phyloP scores from a whole-genome alignment of 139 green algal genomes.

The Picochlorum sp. region DNA sequence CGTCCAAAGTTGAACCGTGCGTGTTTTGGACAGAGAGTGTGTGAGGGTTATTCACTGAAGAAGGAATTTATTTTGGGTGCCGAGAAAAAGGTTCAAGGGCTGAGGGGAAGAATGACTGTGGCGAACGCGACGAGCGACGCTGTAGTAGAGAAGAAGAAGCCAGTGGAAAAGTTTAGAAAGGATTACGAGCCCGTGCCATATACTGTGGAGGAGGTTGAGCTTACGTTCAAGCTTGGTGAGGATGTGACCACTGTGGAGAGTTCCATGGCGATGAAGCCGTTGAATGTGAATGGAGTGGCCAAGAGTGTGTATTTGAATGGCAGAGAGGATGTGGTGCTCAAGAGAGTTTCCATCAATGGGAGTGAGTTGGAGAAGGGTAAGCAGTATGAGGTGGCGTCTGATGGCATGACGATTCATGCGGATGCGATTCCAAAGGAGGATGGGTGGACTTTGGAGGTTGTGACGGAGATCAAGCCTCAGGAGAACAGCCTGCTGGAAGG shows the following conservation, averaged over 20 bases:
- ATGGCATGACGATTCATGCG: constrained; percentile 27
- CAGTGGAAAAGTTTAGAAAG: constrained; percentile 30
- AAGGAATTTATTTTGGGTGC: too few relatives aligned
- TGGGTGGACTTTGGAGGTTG: constrained; percentile 49
- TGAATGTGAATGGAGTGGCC: constrained; percentile 3
- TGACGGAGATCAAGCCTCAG: constrained; percentile 67
- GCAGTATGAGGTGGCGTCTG: constrained; percentile 32
- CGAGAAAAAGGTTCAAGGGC: too few relatives aligned
- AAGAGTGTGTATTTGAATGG: constrained; percentile 39
- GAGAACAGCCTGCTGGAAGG: constrained; percentile 93
- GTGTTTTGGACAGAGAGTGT: too few relatives aligned
- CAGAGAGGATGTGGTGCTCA: constrained; percentile 23
- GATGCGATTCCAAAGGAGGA: constrained; percentile 12
- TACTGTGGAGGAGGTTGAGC: constrained; percentile 52
- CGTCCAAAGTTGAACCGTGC: too few relatives aligned
- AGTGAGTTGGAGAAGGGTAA: neutral
- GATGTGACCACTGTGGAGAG: constrained; percentile 60
- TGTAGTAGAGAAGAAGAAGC: neutral
- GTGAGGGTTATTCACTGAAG: too few relatives aligned
- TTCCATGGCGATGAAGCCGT: constrained; percentile 22
- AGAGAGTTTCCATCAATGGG: constrained; percentile 28
- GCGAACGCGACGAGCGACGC: neutral
- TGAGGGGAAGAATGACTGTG: neutral
- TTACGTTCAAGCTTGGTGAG: constrained; percentile 73
- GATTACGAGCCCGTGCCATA: constrained; percentile 74